phyloP scores from a whole-genome alignment of 2,329 filamentous ascomycete genomes.

The Waltergamsia citrina region DNA sequence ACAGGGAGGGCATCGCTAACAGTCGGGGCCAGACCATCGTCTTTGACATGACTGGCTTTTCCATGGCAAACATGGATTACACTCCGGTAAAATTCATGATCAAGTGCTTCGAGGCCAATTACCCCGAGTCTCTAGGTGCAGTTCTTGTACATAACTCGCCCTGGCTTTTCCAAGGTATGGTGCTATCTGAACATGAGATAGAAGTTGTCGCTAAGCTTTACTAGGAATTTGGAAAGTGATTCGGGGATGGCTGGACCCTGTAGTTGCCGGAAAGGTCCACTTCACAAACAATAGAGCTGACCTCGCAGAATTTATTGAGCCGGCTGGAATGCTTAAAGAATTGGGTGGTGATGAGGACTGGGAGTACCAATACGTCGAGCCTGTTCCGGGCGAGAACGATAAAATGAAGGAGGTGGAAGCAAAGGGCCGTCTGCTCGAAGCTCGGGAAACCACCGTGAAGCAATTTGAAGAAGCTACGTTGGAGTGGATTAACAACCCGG shows the following conservation, averaged over 20 bases:
- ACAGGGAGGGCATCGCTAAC: background rate
- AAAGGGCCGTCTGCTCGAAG: conserved; percentile 52
- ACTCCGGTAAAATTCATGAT: conserved; percentile 98
- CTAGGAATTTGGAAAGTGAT: conserved; percentile 98
- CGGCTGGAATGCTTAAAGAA: conserved; percentile 65
- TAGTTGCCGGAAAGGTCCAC: conserved; percentile 88
- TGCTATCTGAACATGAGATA: conserved; percentile 11
- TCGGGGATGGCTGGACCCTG: conserved; percentile 90
- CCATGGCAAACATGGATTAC: conserved; percentile 97
- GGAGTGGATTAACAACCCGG: conserved; percentile 54
- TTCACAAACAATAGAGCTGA: conserved; percentile 80
- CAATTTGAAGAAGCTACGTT: conserved; percentile 67
- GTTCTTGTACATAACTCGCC: conserved; percentile 93
- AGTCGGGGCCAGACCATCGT: conserved; percentile 59
- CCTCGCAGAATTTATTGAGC: conserved; percentile 65
- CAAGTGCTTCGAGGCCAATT: conserved; percentile 98
- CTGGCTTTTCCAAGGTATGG: conserved; percentile 85
- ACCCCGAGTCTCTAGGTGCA: conserved; percentile 82
- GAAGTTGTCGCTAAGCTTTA: no score
- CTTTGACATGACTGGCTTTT: conserved; percentile 94
- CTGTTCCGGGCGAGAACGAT: conserved; percentile 65
- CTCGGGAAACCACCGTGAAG: conserved; percentile 55
- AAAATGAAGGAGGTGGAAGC: conserved; percentile 57
- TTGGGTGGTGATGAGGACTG: conserved; percentile 81
- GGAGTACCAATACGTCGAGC: conserved; percentile 75